Percentiles rank a stretch among this genome's conserved stretches.
These are phyloP conservation scores for Epichloe baconii DNA, from an alignment of 2,329 filamentous ascomycete species.

Conservation along the genomic window DNA sequence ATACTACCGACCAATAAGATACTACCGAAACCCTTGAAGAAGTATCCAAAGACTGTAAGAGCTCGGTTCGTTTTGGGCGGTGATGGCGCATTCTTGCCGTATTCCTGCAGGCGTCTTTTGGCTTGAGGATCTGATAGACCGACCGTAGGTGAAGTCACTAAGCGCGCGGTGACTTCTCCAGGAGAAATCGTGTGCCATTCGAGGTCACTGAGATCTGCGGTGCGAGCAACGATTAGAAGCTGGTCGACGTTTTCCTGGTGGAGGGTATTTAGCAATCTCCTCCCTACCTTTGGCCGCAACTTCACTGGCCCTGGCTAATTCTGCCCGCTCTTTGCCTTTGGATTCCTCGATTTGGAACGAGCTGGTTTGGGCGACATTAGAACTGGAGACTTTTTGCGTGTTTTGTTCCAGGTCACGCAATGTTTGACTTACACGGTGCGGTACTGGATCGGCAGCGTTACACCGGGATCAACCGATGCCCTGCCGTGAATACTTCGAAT, in stretches of 20 bases:
- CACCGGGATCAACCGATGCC: slow-evolving; percentile 12
- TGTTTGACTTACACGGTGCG: slow-evolving; percentile 32
- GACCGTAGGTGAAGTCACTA: slow-evolving; percentile 39
- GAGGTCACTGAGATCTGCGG: slow-evolving; percentile 43
- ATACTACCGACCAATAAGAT: slow-evolving; percentile 56
- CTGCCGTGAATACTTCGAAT: slow-evolving; percentile 25
- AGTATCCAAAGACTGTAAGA: slow-evolving; percentile 50
- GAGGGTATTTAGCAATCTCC: not conserved
- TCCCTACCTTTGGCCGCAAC: slow-evolving; percentile 30
- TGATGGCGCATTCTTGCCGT: slow-evolving; percentile 55
- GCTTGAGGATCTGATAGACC: slow-evolving; percentile 50
- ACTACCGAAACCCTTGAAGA: slow-evolving; percentile 65
- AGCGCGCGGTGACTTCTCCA: slow-evolving; percentile 45
- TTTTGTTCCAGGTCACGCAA: not conserved
- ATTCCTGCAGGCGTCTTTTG: slow-evolving; percentile 38
- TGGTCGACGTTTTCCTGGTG: not conserved
- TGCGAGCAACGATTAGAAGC: not conserved
- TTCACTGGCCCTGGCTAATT: slow-evolving; percentile 26
- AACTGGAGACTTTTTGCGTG: not conserved
- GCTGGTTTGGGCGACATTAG: slow-evolving; percentile 9
- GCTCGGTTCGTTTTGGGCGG: slow-evolving; percentile 48
- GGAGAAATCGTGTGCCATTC: slow-evolving; percentile 54
- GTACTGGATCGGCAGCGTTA: slow-evolving; percentile 38
- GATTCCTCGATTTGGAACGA: slow-evolving; percentile 44
- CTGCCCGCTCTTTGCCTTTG: slow-evolving; percentile 29